Evolutionary conservation across 257 asterid genomes (phyloP), one percentile per base, ranked within the genome.

Genomic region (Catharanthus roseus): DNA sequence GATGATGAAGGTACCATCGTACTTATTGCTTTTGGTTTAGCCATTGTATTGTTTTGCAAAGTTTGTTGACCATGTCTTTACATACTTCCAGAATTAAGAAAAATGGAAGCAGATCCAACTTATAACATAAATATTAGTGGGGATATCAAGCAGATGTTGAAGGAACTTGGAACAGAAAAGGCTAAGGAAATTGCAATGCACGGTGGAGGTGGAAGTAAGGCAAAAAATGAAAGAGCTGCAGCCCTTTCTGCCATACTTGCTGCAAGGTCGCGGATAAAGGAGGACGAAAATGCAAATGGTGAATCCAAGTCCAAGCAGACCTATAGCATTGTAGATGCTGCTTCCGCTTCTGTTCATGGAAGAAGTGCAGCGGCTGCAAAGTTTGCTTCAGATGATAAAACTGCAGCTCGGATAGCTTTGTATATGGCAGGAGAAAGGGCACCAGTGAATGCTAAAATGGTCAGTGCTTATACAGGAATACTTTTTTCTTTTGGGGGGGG

Each of bases 201-300:
- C 73, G 99, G 99, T 72, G 97, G 99, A n/a, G 99, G 99, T 64
- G 97, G 99, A 69, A 92, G 73, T 84, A 91, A 91, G 85, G 99
- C 97, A 58, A 83, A 69, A 67, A 81, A 80, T 68, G 93, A 91
- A 86, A 88, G 97, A 79, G 97, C 96, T 77, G 88, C 88, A 34
- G 99, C 97, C 29, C 93, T 91, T 71, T 84, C 63, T 47, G 95
- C 47, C 47, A 42, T 42, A 42, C 10, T 42, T 7, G 47, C 87
- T 57, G 95, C 99, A 75, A 90, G 99, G 77, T 84, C 95, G 55
- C 96, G 90, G 39, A 88, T 95, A 77, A 91, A 95, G 84, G 96
- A 91, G 62, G 92, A 89, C 16, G 11, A 69, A 36, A 80, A 80
- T 24, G 78, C 23, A 62, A 78, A 72, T 65, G 89, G 82, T 49